Base-by-base conservation (phyloP, 139 green algal genomes). In the Coelastrella sp. region DNA sequence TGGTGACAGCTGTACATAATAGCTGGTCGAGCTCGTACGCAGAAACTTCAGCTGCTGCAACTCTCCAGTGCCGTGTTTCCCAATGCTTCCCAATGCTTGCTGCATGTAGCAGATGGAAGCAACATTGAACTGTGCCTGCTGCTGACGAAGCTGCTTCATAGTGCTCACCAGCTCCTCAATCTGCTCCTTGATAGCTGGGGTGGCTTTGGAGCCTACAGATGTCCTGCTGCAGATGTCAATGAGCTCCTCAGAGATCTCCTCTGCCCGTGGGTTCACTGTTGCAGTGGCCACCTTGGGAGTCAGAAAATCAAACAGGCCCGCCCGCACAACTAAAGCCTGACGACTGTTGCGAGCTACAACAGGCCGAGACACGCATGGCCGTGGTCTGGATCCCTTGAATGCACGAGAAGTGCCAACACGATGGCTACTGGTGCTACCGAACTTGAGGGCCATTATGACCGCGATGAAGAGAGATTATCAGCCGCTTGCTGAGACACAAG, bases 241-340 rank as follows among this genome's bases (percentile, higher is more conserved):
- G n/a, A 93, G 85, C 60, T 84, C 73, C 75, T 93, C 89, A 0
- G 87, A 78, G 6, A 94, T 61, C n/a, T 92, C 90, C 76, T 83
- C 74, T 22, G 88, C 87, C 5, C 88, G 88, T 3, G 75, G 84
- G 88, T 91, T 73, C 3, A 78, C 60, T 22, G 77, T 61, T 10
- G 92, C 19, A 61, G 89, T 86, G 13, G 92, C 86, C 17, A 86
- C 19, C 83, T 94, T 94, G 32, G 92, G 92, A 6, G 75, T 58
- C 8, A 94, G 83, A 47, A 94, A 93, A 75, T 87, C 87, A 73
- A 94, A 94, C 47, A 94, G 86, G 78, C 89, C 66, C 78, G 66
- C 22, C 88, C 88, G n/a, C 68, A 32, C 59, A 19, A 77, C 60
- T 23, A 54, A 86, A 76, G 59, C 14, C 60, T 65, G 76, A 32